Evolutionary conservation across 305 asterid species (phyloP).

Genomic region (Rubia peregrina): DNA sequence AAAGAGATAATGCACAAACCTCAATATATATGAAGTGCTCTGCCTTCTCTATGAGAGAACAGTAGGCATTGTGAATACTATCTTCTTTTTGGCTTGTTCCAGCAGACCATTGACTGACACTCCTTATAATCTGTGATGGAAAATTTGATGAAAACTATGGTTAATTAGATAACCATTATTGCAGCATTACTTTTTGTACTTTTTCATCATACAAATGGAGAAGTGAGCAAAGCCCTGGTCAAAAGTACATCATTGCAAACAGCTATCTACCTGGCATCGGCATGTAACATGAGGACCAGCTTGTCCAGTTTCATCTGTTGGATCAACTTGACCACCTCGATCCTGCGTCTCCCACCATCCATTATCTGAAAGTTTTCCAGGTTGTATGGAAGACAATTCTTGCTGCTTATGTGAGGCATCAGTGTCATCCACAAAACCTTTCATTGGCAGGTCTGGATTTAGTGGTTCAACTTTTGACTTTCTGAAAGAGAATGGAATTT

Average conservation of each 20-base stretch:
- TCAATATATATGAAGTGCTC: slow-evolving; percentile 83
- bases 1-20: slow-evolving; percentile 29
- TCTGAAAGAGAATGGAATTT: slow-evolving; percentile 67
- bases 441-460: slow-evolving; percentile 78
- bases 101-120: slow-evolving; percentile 98
- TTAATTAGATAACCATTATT: neutral
- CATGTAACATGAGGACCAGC: slow-evolving; percentile 73
- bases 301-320: slow-evolving; percentile 49
- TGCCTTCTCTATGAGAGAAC: slow-evolving; percentile 81
- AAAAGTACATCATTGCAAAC: slow-evolving; percentile 3
- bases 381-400: slow-evolving; percentile 47
- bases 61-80: slow-evolving; percentile 91
- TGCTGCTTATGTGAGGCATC: slow-evolving; percentile 34
- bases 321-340: slow-evolving; percentile 33
- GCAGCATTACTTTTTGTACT: too few species aligned
- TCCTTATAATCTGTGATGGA: slow-evolving; percentile 61
- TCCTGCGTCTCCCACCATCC: slow-evolving; percentile 54
- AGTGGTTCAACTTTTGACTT: slow-evolving; percentile 63
- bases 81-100: slow-evolving; percentile 94
- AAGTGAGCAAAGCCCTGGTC: slow-evolving; percentile 1
- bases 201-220: neutral
- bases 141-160: slow-evolving; percentile 6
- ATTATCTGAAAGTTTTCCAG: slow-evolving; percentile 36
- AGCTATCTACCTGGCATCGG: slow-evolving; percentile 56
- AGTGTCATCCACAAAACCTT: slow-evolving; percentile 81